Evolutionary conservation across 805 yeast genomes (phyloP), one percentile per base, ranked within the genome.

Genomic region (Yamadazyma endophytica): DNA sequence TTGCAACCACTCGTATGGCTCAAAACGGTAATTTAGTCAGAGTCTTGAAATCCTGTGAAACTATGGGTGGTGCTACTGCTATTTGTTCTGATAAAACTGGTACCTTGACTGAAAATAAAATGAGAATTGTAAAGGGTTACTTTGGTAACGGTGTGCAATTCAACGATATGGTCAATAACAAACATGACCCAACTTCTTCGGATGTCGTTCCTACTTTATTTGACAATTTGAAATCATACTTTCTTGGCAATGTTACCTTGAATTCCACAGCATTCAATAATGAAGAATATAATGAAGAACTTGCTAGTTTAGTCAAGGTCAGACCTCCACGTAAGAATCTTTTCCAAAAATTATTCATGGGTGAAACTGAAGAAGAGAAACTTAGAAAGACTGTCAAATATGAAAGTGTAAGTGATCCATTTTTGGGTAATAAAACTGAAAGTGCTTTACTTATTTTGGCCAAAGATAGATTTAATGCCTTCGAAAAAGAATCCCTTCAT

Each of bases 41-140:
- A 47, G 95, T 87, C 7, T 68, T 92, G 44, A 81, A 80, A 50
- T 81, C 95, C 27, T 92, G 98, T 71, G 99, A 92, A 60, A 92
- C 96, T 12, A 90, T 92, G 97, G 98, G 99, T 25, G 87, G 95
- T 28, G 98, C 97, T 2, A 92, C 97, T 9, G 92, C 96, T 4
- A 72, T 92, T 31, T 92, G 98, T 58, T 88, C 97, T 0, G 98
- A 92, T 63, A 90, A 92, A 57, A 92, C 98, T 1, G 98, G 98
- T 37, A 92, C 99, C 9, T 70, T 92, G 35, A 92, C 99, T 2
- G 95, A 88, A 55, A 92, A 92, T 56, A 72, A 70, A 49, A 92
- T 92, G 99, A 75, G 87, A 22, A 88, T 92, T 5, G 96, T 88
- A 8, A 74, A 71, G 34, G 95, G 92, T 3, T 61, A 74, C 16